Percentiles rank a stretch among this genome's conserved stretches.
Evolutionary conservation across 495 filamentous ascomycete genomes (phyloP).

Genomic region (Hypomontagnella submonticulosa): DNA sequence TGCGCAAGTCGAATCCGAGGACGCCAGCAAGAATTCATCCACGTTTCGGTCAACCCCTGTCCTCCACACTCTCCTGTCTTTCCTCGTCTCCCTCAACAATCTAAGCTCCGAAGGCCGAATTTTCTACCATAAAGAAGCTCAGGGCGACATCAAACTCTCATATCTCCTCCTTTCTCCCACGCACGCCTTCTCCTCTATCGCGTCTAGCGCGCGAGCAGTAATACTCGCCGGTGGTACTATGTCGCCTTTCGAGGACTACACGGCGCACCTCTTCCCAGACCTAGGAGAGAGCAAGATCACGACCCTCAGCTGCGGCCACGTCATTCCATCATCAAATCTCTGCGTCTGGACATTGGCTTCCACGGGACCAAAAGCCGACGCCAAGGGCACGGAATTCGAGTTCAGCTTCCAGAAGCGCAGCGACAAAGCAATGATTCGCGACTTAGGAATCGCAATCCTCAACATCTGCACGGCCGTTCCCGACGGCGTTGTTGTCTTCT

Average conservation of each 20-base stretch:
- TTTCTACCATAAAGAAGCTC: slow-evolving; percentile 72
- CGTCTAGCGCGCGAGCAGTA: slow-evolving; percentile 85
- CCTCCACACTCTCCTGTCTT: slow-evolving; percentile 84
- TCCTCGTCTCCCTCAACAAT: slow-evolving; percentile 86
- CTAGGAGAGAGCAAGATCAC: slow-evolving; percentile 70
- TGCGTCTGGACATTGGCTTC: slow-evolving; percentile 70
- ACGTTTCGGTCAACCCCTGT: slow-evolving; percentile 68
- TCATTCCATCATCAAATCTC: slow-evolving; percentile 85
- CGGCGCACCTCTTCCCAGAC: slow-evolving; percentile 83
- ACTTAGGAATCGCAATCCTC: slow-evolving; percentile 78
- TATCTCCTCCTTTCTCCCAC: slow-evolving; percentile 96
- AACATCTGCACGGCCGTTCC: slow-evolving; percentile 79
- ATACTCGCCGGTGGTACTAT: slow-evolving; percentile 96
- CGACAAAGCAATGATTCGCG: slow-evolving; percentile 69
- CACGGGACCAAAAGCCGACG: slow-evolving; percentile 49
- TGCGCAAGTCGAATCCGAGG: slow-evolving; percentile 64
- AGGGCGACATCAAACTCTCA: slow-evolving; percentile 68
- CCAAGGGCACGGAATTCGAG: slow-evolving; percentile 73
- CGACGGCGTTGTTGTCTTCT: slow-evolving; percentile 95
- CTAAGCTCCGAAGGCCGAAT: slow-evolving; percentile 87
- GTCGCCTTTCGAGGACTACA: slow-evolving; percentile 95
- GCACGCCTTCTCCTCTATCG: slow-evolving; percentile 88
- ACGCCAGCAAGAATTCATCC: slow-evolving; percentile 34
- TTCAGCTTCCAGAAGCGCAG: slow-evolving; percentile 86
- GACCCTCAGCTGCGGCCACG: slow-evolving; percentile 93